Conservation (phyloP, 352 stramenopile genomes). For the Pseudoperonospora humuli region DNA sequence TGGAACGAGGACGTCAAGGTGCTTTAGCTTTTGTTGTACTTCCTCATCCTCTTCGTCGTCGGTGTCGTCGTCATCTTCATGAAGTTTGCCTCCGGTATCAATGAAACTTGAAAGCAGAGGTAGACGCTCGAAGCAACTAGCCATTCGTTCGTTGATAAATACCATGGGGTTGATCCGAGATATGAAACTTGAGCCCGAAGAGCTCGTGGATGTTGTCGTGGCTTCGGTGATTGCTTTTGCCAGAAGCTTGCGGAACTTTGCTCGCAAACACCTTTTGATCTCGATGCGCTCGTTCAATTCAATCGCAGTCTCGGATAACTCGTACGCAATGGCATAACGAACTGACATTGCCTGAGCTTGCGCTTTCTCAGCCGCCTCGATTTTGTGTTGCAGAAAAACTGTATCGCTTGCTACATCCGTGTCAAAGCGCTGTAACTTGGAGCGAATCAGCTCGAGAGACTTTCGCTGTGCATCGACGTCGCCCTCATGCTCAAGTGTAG, state of each 20-base stretch:
- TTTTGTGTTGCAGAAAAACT: constrained; percentile 61
- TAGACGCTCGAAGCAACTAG: constrained; percentile 52
- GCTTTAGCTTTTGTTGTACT: constrained; percentile 34
- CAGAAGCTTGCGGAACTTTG: constrained; percentile 40
- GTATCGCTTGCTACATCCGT: constrained; percentile 63
- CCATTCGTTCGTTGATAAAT: constrained; percentile 55
- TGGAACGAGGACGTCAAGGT: constrained; percentile 64
- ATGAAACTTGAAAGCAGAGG: constrained; percentile 20
- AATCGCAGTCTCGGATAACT: constrained; percentile 54
- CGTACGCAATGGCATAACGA: constrained; percentile 49
- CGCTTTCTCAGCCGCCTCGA: constrained; percentile 55
- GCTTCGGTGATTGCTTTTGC: constrained; percentile 43
- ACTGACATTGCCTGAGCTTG: constrained; percentile 44
- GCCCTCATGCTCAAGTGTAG: constrained; percentile 39
- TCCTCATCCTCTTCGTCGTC: constrained; percentile 48
- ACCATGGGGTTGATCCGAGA: constrained; percentile 39
- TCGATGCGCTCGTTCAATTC: constrained; percentile 51
- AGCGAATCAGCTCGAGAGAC: constrained; percentile 48
- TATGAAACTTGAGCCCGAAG: constrained; percentile 13
- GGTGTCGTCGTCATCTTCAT: constrained; percentile 18
- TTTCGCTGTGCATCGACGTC: constrained; percentile 29
- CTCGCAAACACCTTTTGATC: constrained; percentile 28
- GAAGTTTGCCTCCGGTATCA: constrained; percentile 17
- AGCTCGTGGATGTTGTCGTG: constrained; percentile 24
- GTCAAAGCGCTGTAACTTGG: constrained; percentile 54